Percentiles rank a stretch among this genome's conserved stretches.
Conservation (phyloP, 1,139 yeast species). For the Magnusiomyces suaveolens region DNA sequence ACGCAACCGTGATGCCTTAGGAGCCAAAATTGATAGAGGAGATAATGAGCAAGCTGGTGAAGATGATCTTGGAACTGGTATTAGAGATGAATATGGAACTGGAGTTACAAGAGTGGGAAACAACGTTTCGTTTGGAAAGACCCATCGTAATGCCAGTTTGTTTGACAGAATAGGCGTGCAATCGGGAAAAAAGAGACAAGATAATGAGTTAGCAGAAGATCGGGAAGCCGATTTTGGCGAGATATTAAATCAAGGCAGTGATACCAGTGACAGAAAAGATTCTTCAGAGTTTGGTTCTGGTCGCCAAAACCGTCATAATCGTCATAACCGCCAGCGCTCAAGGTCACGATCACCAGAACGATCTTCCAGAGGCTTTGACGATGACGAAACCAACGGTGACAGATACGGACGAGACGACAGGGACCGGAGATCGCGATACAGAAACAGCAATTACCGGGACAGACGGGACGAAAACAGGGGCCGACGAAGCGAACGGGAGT, state of each 20-base stretch:
- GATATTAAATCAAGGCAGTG: background rate
- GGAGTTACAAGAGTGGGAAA: background rate
- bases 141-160: background rate
- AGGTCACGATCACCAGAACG: background rate
- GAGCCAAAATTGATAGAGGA: background rate
- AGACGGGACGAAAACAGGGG: constrained; percentile 1
- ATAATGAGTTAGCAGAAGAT: background rate
- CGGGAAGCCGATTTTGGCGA: background rate
- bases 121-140: background rate
- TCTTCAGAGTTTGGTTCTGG: background rate
- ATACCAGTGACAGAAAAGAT: background rate
- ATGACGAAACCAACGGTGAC: background rate
- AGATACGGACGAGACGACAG: background rate
- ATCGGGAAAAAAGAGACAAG: background rate
- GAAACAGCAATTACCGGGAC: constrained; percentile 8
- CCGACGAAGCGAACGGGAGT: constrained; percentile 12
- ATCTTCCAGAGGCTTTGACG: background rate
- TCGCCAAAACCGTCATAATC: background rate
- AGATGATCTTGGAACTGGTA: background rate
- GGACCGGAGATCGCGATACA: background rate
- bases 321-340: background rate
- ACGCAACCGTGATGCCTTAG: background rate
- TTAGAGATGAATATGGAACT: background rate
- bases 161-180: background rate
- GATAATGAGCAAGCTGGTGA: background rate